Evolutionary conservation across 1,284 basidiomycete genomes (phyloP).

Genomic region (Chiua sp.): DNA sequence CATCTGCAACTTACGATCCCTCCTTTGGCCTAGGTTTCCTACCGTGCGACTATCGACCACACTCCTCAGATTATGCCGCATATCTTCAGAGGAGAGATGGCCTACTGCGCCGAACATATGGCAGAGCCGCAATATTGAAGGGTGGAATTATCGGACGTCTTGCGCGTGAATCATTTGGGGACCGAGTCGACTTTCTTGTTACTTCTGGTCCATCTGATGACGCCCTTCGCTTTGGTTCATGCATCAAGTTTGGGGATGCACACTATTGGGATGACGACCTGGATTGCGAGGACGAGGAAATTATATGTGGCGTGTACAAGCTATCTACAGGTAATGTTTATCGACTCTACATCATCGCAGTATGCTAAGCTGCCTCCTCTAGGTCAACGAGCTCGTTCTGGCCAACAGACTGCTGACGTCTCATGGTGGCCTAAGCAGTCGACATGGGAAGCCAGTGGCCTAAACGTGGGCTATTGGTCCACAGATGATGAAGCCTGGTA

Average conservation of each 20-base stretch:
- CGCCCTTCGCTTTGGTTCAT: neutral
- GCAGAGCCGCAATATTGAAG: slow-evolving; percentile 9
- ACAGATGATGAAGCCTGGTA: slow-evolving; percentile 8
- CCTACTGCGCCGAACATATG: slow-evolving; percentile 2
- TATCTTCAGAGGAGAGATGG: slow-evolving; percentile 6
- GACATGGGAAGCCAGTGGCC: neutral
- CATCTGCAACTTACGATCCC: neutral
- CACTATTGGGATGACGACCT: slow-evolving; percentile 15
- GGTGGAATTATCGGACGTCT: slow-evolving; percentile 9
- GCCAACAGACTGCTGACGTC: neutral
- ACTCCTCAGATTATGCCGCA: neutral
- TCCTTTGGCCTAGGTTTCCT: neutral
- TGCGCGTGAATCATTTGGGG: slow-evolving; percentile 4
- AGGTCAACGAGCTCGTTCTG: neutral
- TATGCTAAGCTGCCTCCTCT: neutral
- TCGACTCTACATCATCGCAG: too few relatives aligned
- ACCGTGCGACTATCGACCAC: neutral
- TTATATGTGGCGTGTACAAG: slow-evolving; percentile 19
- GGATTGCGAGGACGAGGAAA: slow-evolving; percentile 4
- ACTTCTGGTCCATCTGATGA: slow-evolving; percentile 3
- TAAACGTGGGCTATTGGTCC: slow-evolving; percentile 15
- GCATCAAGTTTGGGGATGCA: neutral
- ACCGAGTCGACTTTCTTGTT: slow-evolving; percentile 1
- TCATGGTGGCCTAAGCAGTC: slow-evolving; percentile 4
- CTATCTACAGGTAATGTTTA: slow-evolving; percentile 9